Evolutionary conservation across 441 rosid species (phyloP).

Genomic region (Populus hybrid): DNA sequence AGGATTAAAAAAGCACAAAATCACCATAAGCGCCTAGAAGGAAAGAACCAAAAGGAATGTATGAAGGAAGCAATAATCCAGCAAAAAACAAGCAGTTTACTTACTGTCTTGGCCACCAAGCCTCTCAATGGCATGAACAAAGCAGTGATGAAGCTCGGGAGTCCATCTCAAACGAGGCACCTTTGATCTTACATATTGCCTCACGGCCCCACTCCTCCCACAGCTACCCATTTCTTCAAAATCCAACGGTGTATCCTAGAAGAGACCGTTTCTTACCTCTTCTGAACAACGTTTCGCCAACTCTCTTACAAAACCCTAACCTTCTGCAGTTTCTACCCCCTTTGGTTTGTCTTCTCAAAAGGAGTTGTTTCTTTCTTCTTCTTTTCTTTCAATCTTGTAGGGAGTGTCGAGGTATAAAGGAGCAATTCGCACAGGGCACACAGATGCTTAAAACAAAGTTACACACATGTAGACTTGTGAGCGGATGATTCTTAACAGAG

Average conservation of each 20-base stretch:
- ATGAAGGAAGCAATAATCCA: background rate
- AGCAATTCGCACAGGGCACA: background rate
- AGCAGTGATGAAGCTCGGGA: constrained; percentile 89
- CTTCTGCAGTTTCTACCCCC: background rate
- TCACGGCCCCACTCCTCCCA: constrained; percentile 70
- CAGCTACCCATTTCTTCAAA: constrained; percentile 56
- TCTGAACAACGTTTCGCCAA: background rate
- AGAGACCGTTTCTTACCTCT: constrained; percentile 1
- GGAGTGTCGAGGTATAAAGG: constrained; percentile 15
- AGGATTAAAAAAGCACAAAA: background rate
- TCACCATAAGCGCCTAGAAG: background rate
- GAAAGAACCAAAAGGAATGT: background rate
- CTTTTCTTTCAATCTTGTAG: constrained; percentile 6
- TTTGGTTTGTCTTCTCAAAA: background rate
- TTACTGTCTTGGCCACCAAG: constrained; percentile 91
- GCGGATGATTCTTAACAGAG: background rate
- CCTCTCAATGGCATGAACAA: constrained; percentile 76
- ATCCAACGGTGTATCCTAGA: background rate
- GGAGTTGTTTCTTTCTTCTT: background rate
- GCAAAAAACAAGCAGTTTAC: constrained; percentile 4
- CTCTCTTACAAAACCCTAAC: background rate
- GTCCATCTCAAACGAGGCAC: constrained; percentile 96
- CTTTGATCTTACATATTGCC: constrained; percentile 87
- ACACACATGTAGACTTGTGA: background rate
- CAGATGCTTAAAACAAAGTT: background rate